Percentiles rank a stretch among this genome's conserved stretches.
phyloP scores from a whole-genome alignment of 495 filamentous ascomycete species.

The Thozetella sp. region DNA sequence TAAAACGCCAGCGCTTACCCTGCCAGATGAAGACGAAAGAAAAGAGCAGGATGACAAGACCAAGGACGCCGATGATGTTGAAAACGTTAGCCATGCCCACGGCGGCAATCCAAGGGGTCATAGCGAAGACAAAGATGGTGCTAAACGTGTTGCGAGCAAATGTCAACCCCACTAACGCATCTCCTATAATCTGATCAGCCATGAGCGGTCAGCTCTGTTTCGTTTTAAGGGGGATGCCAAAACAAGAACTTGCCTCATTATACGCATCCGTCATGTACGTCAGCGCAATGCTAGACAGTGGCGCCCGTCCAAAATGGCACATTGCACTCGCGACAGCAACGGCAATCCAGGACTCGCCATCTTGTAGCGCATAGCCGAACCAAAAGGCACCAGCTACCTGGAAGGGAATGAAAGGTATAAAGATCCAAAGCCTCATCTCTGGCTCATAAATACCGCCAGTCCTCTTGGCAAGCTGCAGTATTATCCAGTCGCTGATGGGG shows the following conservation, averaged over 20 bases:
- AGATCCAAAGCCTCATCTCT: conserved; percentile 35
- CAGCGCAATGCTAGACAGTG: conserved; percentile 24
- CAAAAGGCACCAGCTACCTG: conserved; percentile 28
- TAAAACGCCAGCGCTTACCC: conserved; percentile 15
- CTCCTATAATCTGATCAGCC: conserved; percentile 27
- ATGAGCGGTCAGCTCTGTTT: neutral
- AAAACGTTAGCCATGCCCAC: conserved; percentile 37
- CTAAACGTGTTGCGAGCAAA: conserved; percentile 33
- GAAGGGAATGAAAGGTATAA: conserved; percentile 22
- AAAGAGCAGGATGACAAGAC: conserved; percentile 14
- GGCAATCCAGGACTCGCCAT: conserved; percentile 31
- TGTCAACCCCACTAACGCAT: conserved; percentile 32
- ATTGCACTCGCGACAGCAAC: conserved; percentile 26
- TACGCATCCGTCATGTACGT: conserved; percentile 39
- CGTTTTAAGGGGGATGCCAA: neutral
- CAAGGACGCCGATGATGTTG: conserved; percentile 27
- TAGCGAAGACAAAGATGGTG: conserved; percentile 29
- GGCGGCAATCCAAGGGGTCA: conserved; percentile 35
- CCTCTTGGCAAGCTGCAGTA: conserved; percentile 34
- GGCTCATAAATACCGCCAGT: conserved; percentile 44
- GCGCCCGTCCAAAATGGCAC: conserved; percentile 25
- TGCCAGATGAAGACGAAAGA: conserved; percentile 22
- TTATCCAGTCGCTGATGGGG: conserved; percentile 38
- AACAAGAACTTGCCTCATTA: conserved; percentile 23
- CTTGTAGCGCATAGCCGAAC: conserved; percentile 33